Conservation (phyloP, 1,139 yeast genomes). For the Kurtzmaniella natalensis region DNA sequence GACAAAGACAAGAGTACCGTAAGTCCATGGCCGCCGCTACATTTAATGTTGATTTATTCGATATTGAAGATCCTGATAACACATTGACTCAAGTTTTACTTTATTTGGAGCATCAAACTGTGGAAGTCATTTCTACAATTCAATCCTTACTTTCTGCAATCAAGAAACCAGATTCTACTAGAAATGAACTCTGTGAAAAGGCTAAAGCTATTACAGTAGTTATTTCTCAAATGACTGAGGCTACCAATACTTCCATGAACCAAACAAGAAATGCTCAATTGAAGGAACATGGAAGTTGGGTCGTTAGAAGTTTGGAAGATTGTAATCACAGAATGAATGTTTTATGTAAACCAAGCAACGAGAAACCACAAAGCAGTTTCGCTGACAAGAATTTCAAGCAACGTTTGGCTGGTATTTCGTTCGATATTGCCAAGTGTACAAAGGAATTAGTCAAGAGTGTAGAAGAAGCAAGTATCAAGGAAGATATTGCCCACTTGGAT, state of each 20-base stretch:
- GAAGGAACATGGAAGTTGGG: slow-evolving; percentile 89
- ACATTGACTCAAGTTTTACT: slow-evolving; percentile 79
- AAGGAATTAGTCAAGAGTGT: slow-evolving; percentile 93
- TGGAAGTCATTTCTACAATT: slow-evolving; percentile 84
- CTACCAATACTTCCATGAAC: slow-evolving; percentile 83
- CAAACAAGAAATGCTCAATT: slow-evolving; percentile 80
- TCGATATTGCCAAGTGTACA: slow-evolving; percentile 94
- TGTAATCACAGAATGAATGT: slow-evolving; percentile 77
- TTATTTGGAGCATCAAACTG: slow-evolving; percentile 91
- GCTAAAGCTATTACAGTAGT: slow-evolving; percentile 72
- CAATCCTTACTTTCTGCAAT: slow-evolving; percentile 76
- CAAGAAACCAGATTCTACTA: slow-evolving; percentile 70
- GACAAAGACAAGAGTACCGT: slow-evolving; percentile 45
- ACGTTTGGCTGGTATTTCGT: slow-evolving; percentile 90
- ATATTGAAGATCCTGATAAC: slow-evolving; percentile 82
- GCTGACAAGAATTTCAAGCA: slow-evolving; percentile 92
- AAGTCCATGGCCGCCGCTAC: slow-evolving; percentile 52
- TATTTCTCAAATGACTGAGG: slow-evolving; percentile 84
- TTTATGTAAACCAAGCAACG: slow-evolving; percentile 48
- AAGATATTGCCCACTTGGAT: slow-evolving; percentile 58
- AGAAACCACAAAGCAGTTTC: slow-evolving; percentile 53
- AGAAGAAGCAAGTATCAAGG: slow-evolving; percentile 87
- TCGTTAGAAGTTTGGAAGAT: slow-evolving; percentile 79
- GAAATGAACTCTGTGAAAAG: slow-evolving; percentile 68
- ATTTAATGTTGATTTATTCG: slow-evolving; percentile 70